Base-by-base conservation (phyloP, 306 rosid genomes). In the Purshia tridentata region DNA sequence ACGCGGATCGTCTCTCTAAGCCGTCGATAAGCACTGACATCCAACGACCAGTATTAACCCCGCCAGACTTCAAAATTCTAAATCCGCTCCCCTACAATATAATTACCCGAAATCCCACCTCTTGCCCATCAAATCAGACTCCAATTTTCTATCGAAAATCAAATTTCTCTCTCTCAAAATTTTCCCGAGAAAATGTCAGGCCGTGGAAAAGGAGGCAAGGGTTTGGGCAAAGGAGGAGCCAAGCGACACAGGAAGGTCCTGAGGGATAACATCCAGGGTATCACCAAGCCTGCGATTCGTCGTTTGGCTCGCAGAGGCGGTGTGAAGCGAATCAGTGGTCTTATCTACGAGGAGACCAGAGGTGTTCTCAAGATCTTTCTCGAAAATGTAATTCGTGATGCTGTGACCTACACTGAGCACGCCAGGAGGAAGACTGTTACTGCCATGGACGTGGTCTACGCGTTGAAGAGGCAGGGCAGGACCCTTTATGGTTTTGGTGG, bases 201-300 rank as follows among this genome's bases (percentile, higher is more conserved):
- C 0, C 90, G 85, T 3, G 90, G 90, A 8, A 86, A 86, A 80
- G 90, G 90, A 1, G 90, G 90, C 41, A 86, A 86, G 86, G 90
- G 90, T 0, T 70, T 83, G 76, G 90, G 90, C 29, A 86, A 86
- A 35, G 90, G 90, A 41, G 90, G 90, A 46, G 90, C 90, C 0
- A 86, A 86, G 67, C 85, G 85, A 6, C 90, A 81, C 23, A 63
- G 85, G 69, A 86, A 86, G 87, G 90, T 86, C 0, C 78, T 86
- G 4, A 29, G 87, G 16, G 90, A 85, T 6, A 85, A 85, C 76
- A 85, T 85, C 66, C 88, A 85, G 75, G 86, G 86, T 5, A 85
- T 82, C 41, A 85, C 84, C 14, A 85, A 84, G 83, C 88, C 86
- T 0, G 88, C 88, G 0, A 84, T 84, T 16, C 88, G 86, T 0